These are phyloP conservation scores for Novymonas esmeraldas DNA, from an alignment of 208 protist species.

Conservation along the genomic window DNA sequence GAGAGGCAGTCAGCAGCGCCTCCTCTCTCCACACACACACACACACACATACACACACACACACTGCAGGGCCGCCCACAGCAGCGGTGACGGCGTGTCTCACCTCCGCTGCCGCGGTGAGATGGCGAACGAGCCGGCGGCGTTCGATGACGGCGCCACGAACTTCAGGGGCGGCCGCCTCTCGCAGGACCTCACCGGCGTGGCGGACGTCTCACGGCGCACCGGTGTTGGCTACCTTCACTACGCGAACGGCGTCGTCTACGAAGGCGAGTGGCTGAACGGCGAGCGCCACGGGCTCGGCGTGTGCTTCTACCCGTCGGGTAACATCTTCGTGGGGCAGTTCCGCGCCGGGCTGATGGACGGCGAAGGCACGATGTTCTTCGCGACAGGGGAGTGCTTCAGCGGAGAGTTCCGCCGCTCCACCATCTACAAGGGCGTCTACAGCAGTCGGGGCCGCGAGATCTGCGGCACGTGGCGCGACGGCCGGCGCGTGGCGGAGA, in stretches of 20 bases:
- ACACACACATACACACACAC: too few species aligned
- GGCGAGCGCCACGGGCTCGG: slow-evolving; percentile 62
- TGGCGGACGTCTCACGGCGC: slow-evolving; percentile 16
- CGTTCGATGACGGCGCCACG: background rate
- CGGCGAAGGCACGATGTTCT: slow-evolving; percentile 63
- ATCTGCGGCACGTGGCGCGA: slow-evolving; percentile 47
- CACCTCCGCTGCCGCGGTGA: too few species aligned
- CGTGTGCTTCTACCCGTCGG: slow-evolving; percentile 58
- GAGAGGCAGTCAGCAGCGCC: too few species aligned
- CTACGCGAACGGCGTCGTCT: slow-evolving; percentile 54
- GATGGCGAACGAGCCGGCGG: slow-evolving; percentile 1
- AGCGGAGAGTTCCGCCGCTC: slow-evolving; percentile 44
- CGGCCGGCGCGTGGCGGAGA: slow-evolving; percentile 32
- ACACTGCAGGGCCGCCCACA: too few species aligned
- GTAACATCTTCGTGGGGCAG: slow-evolving; percentile 66
- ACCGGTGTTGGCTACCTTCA: slow-evolving; percentile 27
- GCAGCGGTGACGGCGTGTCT: too few species aligned
- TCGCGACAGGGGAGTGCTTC: slow-evolving; percentile 59
- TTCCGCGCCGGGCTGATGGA: slow-evolving; percentile 57
- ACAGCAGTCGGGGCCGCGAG: slow-evolving; percentile 30
- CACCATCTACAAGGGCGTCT: slow-evolving; percentile 47
- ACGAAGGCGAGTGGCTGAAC: slow-evolving; percentile 52
- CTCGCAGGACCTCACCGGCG: slow-evolving; percentile 11
- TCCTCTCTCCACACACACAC: too few species aligned
- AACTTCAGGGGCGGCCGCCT: slow-evolving; percentile 26